Evolutionary conservation across 345 rosid species (phyloP), one percentile per base, ranked within the genome.

Genomic region (Euphorbia tirucalli): DNA sequence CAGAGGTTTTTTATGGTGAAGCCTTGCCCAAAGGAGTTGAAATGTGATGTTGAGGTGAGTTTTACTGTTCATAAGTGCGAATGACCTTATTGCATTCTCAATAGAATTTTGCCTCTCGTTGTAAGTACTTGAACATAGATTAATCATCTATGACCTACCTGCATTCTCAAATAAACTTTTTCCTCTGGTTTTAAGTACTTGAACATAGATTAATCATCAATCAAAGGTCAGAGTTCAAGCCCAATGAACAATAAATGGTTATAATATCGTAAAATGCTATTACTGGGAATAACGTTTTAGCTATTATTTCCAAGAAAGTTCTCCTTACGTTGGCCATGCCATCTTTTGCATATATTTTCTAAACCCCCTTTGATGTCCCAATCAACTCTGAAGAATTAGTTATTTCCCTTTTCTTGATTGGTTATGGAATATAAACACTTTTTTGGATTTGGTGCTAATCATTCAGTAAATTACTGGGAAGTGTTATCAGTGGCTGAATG

Each of bases 11-110:
- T 82, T 79, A 77, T 91, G 91, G 97, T 91, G 73, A 93, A 88
- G 86, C 97, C 94, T 7, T 93, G 97, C 80, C 93, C 94, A 7
- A 93, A 93, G 75, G 97, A 93, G 78, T 67, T 88, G 71, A 91
- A 91, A 83, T 93, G 98, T 56, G 97, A 91, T 74, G 96, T 91
- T 31, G 94, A 93, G 93, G 97, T 93, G 66, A 65, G 85, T 58
- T 76, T 81, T 73, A 71, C 79, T 59, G 18, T 16, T 25, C 39
- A 24, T 8, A 41, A 14, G 55, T 19, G 46, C 61, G 25, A 58
- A 58, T 48, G 2, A 2, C 13, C 55, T 32, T 31, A 16, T n/a
- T 49, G 49, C 46, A 31, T 60, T 59, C 25, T 19, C 21, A 13
- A 7, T 71, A 7, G 31, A 37, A 43, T 61, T 59, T 27, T 16